Conservation (phyloP, 805 yeast genomes). For the Nakazawaea pomicola region DNA sequence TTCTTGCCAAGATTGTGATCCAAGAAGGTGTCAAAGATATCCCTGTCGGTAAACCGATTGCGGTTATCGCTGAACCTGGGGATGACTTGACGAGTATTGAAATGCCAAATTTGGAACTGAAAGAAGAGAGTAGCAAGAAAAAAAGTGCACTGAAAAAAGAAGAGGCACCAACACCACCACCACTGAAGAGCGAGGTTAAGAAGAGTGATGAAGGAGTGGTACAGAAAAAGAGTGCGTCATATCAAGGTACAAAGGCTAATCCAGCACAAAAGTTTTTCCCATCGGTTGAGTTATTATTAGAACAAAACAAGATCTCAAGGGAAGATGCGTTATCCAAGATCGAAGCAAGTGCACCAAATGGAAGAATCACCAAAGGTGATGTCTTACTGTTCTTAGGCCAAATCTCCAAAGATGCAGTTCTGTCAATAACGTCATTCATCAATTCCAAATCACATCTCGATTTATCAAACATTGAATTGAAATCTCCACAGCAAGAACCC, state of each 20-base stretch:
- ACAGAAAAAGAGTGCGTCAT: slow-evolving; percentile 16
- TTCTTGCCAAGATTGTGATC: slow-evolving; percentile 68
- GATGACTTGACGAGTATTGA: slow-evolving; percentile 71
- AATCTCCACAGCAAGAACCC: slow-evolving; percentile 25
- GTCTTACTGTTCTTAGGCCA: slow-evolving; percentile 78
- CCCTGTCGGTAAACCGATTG: slow-evolving; percentile 87
- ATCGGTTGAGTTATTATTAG: slow-evolving; percentile 66
- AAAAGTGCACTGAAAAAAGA: slow-evolving; percentile 17
- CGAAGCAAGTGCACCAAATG: slow-evolving; percentile 83
- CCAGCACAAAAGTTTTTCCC: slow-evolving; percentile 68
- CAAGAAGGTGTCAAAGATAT: slow-evolving; percentile 75
- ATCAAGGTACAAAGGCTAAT: slow-evolving; percentile 46
- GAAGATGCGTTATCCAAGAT: slow-evolving; percentile 71
- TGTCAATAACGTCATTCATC: slow-evolving; percentile 50
- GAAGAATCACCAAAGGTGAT: slow-evolving; percentile 87
- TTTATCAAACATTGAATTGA: slow-evolving; percentile 57
- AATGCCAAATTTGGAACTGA: slow-evolving; percentile 42
- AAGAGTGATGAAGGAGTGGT: slow-evolving; percentile 12
- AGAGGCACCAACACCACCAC: slow-evolving; percentile 14
- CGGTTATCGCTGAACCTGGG: slow-evolving; percentile 79
- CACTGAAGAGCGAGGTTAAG: too few species aligned
- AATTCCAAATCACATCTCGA: slow-evolving; percentile 60
- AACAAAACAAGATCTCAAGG: slow-evolving; percentile 53
- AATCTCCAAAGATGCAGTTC: slow-evolving; percentile 52
- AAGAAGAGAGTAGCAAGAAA: slow-evolving; percentile 19